phyloP scores from a whole-genome alignment of 192 early-diverging fungal genomes.

The Coemansia erecta region DNA sequence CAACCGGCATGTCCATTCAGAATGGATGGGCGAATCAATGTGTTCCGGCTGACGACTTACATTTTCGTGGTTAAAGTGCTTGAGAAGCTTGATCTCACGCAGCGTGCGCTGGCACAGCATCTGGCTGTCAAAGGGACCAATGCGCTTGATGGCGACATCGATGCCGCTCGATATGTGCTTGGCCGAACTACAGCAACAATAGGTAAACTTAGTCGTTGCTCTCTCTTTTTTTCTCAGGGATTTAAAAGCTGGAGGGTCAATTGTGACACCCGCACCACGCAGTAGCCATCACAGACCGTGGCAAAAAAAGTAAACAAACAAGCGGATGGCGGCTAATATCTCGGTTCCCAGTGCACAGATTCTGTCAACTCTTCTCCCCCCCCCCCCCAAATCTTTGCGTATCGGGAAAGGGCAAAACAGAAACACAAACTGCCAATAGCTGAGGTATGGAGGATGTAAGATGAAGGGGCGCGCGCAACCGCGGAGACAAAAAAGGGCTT shows the following conservation, averaged over 20 bases:
- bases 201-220: no score
- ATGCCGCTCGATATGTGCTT: slow-evolving; percentile 75
- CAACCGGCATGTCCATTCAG: not conserved
- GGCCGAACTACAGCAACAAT: slow-evolving; percentile 61
- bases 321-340: no score
- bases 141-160: slow-evolving; percentile 91
- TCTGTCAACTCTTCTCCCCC: not conserved
- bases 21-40: not conserved
- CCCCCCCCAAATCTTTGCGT: not conserved
- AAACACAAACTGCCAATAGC: not conserved
- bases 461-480: not conserved
- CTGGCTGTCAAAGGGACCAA: slow-evolving; percentile 80
- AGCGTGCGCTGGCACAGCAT: slow-evolving; percentile 82
- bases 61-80: slow-evolving; percentile 84
- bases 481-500: not conserved
- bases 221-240: no score
- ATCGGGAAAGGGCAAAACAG: not conserved
- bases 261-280: no score
- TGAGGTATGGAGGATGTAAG: no score
- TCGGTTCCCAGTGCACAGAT: no score
- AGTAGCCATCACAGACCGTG: no score
- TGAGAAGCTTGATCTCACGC: slow-evolving; percentile 81
- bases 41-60: slow-evolving; percentile 29
- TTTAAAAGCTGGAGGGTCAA: no score
- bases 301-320: no score